phyloP scores from a whole-genome alignment of 2,329 filamentous ascomycete genomes.

The Herpomyces periplanetae region DNA sequence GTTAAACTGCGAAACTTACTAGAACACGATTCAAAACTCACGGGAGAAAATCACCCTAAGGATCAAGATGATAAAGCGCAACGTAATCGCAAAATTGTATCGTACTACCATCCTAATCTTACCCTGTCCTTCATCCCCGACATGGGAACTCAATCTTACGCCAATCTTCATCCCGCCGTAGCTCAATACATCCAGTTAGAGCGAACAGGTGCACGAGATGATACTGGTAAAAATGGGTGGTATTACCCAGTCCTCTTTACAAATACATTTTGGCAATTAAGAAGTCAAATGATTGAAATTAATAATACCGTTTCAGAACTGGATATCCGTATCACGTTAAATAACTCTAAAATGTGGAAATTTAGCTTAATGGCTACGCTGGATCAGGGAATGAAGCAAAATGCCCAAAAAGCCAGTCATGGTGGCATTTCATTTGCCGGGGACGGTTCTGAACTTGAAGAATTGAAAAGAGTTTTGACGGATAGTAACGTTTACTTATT shows the following conservation, averaged over 20 bases:
- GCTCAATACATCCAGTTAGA: constrained; percentile 46
- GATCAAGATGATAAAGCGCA: constrained; percentile 11
- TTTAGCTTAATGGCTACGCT: constrained; percentile 49
- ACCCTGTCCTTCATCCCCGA: constrained; percentile 57
- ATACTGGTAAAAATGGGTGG: constrained; percentile 54
- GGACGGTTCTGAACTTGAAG: constrained; percentile 73
- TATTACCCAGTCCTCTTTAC: constrained; percentile 65
- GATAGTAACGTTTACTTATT: constrained; percentile 80
- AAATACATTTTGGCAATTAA: constrained; percentile 92
- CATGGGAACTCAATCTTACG: constrained; percentile 25
- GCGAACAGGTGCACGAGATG: constrained; percentile 37
- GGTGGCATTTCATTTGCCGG: constrained; percentile 34
- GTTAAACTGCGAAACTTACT: constrained; percentile 59
- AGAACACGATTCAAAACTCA: too few relatives aligned
- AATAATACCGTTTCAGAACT: constrained; percentile 57
- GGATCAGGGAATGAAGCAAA: constrained; percentile 54
- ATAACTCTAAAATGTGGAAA: constrained; percentile 45
- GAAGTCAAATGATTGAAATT: constrained; percentile 51
- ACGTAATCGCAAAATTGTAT: constrained; percentile 27
- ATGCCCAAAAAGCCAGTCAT: constrained; percentile 31
- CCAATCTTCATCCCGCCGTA: constrained; percentile 25
- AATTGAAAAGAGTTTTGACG: constrained; percentile 77
- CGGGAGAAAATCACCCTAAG: constrained; percentile 9
- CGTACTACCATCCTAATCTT: constrained; percentile 81
- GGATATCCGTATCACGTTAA: constrained; percentile 43